phyloP scores from a whole-genome alignment of 2,329 filamentous ascomycete genomes.

The Botrytis squamosa region DNA sequence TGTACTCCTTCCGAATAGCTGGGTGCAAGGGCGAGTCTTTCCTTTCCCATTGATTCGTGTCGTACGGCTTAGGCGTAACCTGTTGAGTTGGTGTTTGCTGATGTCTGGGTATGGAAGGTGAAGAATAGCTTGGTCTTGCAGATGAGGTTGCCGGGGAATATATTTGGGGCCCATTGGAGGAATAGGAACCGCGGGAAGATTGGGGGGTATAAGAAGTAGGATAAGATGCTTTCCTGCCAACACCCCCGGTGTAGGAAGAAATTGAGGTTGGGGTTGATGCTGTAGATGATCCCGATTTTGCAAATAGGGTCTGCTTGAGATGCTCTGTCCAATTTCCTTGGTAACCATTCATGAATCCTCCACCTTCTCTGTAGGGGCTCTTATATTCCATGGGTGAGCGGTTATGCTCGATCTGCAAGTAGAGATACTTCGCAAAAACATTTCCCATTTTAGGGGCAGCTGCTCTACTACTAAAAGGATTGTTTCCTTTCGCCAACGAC shows the following conservation, averaged over 20 bases:
- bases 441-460: slow-evolving; percentile 21
- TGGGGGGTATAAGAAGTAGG: slow-evolving; percentile 4
- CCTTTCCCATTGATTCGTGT: slow-evolving; percentile 30
- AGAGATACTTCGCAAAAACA: slow-evolving; percentile 43
- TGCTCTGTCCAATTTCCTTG: slow-evolving; percentile 45
- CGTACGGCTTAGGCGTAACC: slow-evolving; percentile 17
- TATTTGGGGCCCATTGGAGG: slow-evolving; percentile 13
- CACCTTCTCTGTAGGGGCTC: slow-evolving; percentile 56
- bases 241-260: slow-evolving; percentile 19
- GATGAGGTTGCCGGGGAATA: slow-evolving; percentile 20
- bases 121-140: background rate
- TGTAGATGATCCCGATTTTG: slow-evolving; percentile 25
- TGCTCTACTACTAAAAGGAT: slow-evolving; percentile 32
- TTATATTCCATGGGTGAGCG: slow-evolving; percentile 56
- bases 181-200: background rate
- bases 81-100: slow-evolving; percentile 24
- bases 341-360: slow-evolving; percentile 62
- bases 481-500: slow-evolving; percentile 27
- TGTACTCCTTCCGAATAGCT: slow-evolving; percentile 41
- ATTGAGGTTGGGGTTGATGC: slow-evolving; percentile 10
- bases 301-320: slow-evolving; percentile 35
- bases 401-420: slow-evolving; percentile 60
- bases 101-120: slow-evolving; percentile 20
- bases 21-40: slow-evolving; percentile 40
- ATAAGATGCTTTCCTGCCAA: background rate